These are phyloP conservation scores for Polyporus arcularius DNA, from an alignment of 768 basidiomycete genomes.

Conservation along the genomic window DNA sequence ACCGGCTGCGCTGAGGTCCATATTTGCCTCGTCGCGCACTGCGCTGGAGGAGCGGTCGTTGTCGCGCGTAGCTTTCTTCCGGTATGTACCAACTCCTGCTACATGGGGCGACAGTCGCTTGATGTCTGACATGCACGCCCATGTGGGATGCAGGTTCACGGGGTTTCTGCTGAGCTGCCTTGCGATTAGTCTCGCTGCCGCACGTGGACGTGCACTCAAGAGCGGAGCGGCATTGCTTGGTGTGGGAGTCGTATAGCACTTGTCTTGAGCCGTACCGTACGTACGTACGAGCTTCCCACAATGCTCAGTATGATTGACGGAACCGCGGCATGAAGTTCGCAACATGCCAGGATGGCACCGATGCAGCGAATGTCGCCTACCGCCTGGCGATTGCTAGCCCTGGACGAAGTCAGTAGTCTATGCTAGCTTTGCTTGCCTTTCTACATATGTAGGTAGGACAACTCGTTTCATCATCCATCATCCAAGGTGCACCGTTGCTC, in stretches of 20 bases:
- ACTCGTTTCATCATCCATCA: background rate
- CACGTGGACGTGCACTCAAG: slow-evolving; percentile 68
- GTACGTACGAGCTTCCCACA: no score
- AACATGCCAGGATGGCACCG: no score
- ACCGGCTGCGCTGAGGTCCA: slow-evolving; percentile 77
- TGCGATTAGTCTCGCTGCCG: slow-evolving; percentile 74
- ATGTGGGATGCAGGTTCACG: slow-evolving; percentile 56
- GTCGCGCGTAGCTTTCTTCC: slow-evolving; percentile 84
- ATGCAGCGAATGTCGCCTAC: no score
- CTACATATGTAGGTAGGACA: background rate
- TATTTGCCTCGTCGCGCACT: slow-evolving; percentile 84
- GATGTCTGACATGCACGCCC: background rate
- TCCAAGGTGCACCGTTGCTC: background rate
- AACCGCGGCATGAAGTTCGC: no score
- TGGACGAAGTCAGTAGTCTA: background rate
- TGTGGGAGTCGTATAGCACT: slow-evolving; percentile 41
- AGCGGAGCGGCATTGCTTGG: slow-evolving; percentile 68
- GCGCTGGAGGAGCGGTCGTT: slow-evolving; percentile 81
- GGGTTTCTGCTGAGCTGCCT: slow-evolving; percentile 84
- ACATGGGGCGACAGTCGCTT: background rate
- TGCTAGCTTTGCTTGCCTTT: background rate
- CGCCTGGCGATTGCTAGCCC: no score
- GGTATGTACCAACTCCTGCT: slow-evolving; percentile 41
- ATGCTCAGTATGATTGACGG: no score
- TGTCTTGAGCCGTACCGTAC: no score